Base-by-base conservation (phyloP, 495 filamentous ascomycete genomes). In the Aspergillus ostianus region DNA sequence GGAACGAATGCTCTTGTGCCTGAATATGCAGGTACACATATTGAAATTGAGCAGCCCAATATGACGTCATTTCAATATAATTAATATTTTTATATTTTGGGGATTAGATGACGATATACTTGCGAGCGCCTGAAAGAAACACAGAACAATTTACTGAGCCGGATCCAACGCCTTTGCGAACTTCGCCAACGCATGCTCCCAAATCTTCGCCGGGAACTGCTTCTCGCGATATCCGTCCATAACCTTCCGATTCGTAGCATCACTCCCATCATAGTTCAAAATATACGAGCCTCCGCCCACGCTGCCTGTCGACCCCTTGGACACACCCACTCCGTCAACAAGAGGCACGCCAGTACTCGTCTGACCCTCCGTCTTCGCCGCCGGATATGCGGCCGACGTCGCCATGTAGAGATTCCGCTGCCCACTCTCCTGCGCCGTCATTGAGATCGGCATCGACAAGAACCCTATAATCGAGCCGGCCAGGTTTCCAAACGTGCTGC, bases 361-460 rank as follows among this genome's bases (percentile, higher is more conserved):
- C 27, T 70, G 44, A 13, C 67, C 72, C 0, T 55, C 64, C 15
- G 47, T 36, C 44, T 15, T 59, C 5, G 45, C 47, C 41, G 80
- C 59, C 10, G 81, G 76, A 66, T 80, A 87, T 41, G 67, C 66
- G 17, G 72, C 76, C 53, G 76, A 81, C 6, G 84, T 87, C 3
- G 80, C 74, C 6, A 82, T 58, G 57, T 76, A 87, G 47, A 85
- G 36, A 63, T 86, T 82, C 29, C 84, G 63, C 66, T 85, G 79
- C 0, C 83, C 85, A 49, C 73, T 73, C 69, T 85, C 84, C 10
- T 68, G 63, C 1, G 59, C 32, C 0, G 74, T 65, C 21, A 76
- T 66, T 2, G 78, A 29, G 21, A 73, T 58, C 17, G 60, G 69
- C 41, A 66, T 67, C 1, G 75, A 54, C 20, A 77, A 13, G 20